Evolutionary conservation across 2,329 filamentous ascomycete species (phyloP), one percentile per base, ranked within the genome.

Genomic region (Alternaria brassicicola): DNA sequence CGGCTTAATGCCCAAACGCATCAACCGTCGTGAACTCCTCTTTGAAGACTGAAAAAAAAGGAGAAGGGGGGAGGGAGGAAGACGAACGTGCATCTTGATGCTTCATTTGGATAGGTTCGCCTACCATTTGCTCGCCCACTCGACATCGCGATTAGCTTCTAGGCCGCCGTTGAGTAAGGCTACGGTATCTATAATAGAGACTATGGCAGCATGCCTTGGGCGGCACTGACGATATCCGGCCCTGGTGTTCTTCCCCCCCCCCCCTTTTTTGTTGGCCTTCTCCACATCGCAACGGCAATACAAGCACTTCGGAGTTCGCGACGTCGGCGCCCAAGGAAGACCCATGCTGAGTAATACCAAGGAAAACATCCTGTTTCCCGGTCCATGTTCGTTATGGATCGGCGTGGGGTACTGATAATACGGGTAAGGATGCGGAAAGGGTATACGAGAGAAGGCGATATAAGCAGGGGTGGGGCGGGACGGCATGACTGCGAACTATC

Each of bases 401-500:
- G 41, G 26, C 33, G 9, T 39, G 39, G 47, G 53, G 15, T 56
- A 35, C 31, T 45, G 10, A 35, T 33, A 17, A 45, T 45, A 26
- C 31, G 23, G 38, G 31, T 35, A 38, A 36, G 30, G 33, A 35
- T 30, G 42, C 28, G 10, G 25, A 43, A 36, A 8, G 30, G 25
- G 19, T 33, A 47, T 33, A 7, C 35, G 9, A 33, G 30, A 19
- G 43, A 35, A 47, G 28, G 30, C 19, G 35, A 36, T 52, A 52
- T 45, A 28, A 19, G 25, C 26, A 19, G 43, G 25, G 31, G 39
- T 25, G 45, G 35, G 41, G 23, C 15, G 33, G 31, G 31, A 36
- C 48, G 48, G 54, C 54, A 53, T 57, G 26, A 57, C 46, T 26
- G 17, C 23, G 28, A 50, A 53, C 19, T 33, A 36, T 46, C 19